Base-by-base conservation (phyloP, 176 grass and related monocot genomes). In the Tuctoria greenei region DNA sequence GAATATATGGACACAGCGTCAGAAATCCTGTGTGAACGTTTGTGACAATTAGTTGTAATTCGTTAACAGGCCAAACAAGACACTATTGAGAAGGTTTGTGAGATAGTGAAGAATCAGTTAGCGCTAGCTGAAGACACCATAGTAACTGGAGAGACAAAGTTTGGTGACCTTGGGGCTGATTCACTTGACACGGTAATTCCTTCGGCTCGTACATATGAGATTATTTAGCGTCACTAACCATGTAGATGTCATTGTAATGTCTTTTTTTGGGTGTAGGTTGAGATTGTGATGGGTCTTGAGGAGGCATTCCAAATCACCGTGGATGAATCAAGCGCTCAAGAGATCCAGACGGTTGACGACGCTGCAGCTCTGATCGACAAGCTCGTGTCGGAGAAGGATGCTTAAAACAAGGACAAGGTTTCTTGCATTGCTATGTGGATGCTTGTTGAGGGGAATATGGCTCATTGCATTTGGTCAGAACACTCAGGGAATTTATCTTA, bases 261-360 rank as follows among this genome's bases (percentile, higher is more conserved):
- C 12, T 74, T 38, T 67, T 78, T 23, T 57, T 73, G 49, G n/a
- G 23, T 28, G 59, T 65, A 90, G 90, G 87, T 93, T 20, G 91
- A 93, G 47, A 93, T 90, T 21, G 87, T 93, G 71, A 93, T 93
- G 91, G 87, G 91, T 0, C 70, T 93, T 4, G 91, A 93, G 77
- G 91, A 93, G 75, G 80, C 72, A 55, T 93, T 93, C 76, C 47
- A 90, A 7, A 93, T 93, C 81, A 90, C 77, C 0, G 87, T 93
- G 38, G 91, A 93, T 10, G 91, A 93, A 44, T 63, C 73, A 16
- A 93, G 77, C 35, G 84, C 87, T 41, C 87, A 93, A 49, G 84
- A 75, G 71, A 87, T 93, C 59, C 64, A 58, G 66, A 85, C 81
- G 2, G 91, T 90, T 20, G 77, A 90, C 34, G 87, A 93, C 3